phyloP scores from a whole-genome alignment of 73 alveolate species.

The Diophrys sp. region DNA sequence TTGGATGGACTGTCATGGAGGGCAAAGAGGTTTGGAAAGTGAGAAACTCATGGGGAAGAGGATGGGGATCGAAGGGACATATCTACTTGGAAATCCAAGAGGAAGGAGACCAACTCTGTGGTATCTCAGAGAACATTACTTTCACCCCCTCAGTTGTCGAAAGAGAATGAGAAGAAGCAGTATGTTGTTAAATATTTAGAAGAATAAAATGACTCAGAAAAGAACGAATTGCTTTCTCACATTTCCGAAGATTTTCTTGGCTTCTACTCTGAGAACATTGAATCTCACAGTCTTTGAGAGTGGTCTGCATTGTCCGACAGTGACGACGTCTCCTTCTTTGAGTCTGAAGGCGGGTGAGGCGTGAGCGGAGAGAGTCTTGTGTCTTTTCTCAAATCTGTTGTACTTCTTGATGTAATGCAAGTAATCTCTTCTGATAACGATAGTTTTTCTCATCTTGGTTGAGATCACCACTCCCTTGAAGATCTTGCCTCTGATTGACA shows the following conservation, averaged over 20 bases:
- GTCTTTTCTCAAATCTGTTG: conserved; percentile 93
- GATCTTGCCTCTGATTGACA: conserved; percentile 90
- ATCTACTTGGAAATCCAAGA: conserved; percentile 1
- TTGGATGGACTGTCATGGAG: background rate
- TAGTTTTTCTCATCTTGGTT: conserved; percentile 97
- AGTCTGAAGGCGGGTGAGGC: conserved; percentile 82
- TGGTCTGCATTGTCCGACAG: conserved; percentile 99
- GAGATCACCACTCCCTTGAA: conserved; percentile 95
- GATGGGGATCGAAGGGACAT: conserved; percentile 39
- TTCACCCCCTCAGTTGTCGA: background rate
- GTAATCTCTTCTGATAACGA: conserved; percentile 96
- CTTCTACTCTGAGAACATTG: conserved; percentile 93
- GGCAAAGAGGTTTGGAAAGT: background rate
- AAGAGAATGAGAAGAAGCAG: background rate
- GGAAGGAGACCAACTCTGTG: background rate
- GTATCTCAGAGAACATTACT: background rate
- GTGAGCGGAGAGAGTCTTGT: conserved; percentile 92
- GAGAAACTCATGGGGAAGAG: conserved; percentile 33
- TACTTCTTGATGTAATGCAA: conserved; percentile 96
- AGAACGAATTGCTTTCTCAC: conserved; percentile 94
- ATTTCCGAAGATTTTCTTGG: conserved; percentile 92
- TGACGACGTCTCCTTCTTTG: conserved; percentile 97
- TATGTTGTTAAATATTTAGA: background rate
- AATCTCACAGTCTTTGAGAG: conserved; percentile 97
- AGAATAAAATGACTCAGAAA: conserved; percentile 26